Base-by-base conservation (phyloP, 805 yeast genomes). In the Saccharomycopsis malanga region DNA sequence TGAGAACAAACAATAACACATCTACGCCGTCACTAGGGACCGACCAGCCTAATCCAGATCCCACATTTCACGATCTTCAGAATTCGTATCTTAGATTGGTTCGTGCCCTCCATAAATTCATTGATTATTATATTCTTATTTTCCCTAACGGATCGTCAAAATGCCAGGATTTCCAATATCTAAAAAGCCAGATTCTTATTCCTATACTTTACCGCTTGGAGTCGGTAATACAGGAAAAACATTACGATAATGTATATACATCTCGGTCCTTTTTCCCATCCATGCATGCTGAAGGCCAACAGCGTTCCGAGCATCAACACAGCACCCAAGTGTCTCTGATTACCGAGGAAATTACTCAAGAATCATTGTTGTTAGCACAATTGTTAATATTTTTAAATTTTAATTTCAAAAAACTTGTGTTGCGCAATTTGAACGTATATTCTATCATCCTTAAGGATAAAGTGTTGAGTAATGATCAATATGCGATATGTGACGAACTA, bases 101-200 rank as follows among this genome's bases (percentile, higher is more conserved):
- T 3, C 30, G 10, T 4, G 24, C 40, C 6, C 34, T 30, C n/a
- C 23, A 18, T 4, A 48, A 48, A 25, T 39, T 41, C 21, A 21
- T 34, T 35, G 49, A 39, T 22, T 48, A 44, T 30, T 48, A 44
- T 32, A 14, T 24, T 17, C 37, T 48, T 20, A 25, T 44, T n/a
- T 40, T 48, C 34, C 44, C 48, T 24, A 40, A 44, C 35, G 27
- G 29, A 14, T 25, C 32, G 10, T 44, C 48, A 4, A 44, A 44
- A 18, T 18, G 39, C 14, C n/a, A 18, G 2, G 52, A 48, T 37
- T 40, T 48, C 37, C 18, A 18, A 10, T 34, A 17, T 27, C 18
- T 45, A 10, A 27, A 35, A 4, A 14, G 20, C n/a, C 5, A n/a
- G 5, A 22, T 42, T 12, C 22, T 42, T 4, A 5, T 17, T 15